A percentile compares a stretch with the other conserved stretches of the same genome.
Evolutionary conservation across 345 rosid species (phyloP).

Genomic region (Brassica juncea): DNA sequence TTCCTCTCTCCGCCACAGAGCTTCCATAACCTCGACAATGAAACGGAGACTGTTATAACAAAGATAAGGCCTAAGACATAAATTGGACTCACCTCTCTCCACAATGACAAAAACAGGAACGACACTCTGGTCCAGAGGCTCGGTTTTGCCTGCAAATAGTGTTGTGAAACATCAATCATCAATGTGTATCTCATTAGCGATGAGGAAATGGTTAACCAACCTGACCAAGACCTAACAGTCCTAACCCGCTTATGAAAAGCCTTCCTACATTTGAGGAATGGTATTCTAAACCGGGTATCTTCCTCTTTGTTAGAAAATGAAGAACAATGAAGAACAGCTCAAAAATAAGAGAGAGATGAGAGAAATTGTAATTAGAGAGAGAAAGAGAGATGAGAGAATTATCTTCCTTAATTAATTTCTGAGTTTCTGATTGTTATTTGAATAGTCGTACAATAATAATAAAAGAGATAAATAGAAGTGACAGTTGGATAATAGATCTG

Average conservation of each 20-base stretch:
- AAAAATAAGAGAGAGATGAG: too few relatives aligned
- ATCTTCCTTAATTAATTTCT: too few relatives aligned
- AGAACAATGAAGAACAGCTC: too few relatives aligned
- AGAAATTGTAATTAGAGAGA: too few relatives aligned
- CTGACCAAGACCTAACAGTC: conserved; percentile 96
- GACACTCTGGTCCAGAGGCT: conserved; percentile 78
- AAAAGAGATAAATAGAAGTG: too few relatives aligned
- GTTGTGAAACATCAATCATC: neutral
- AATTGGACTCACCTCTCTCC: conserved; percentile 65
- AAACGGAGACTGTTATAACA: neutral
- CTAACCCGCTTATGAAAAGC: conserved; percentile 91
- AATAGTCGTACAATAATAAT: too few relatives aligned
- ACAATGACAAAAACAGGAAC: conserved; percentile 81
- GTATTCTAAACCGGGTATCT: conserved; percentile 76
- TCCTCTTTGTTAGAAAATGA: conserved; percentile 24
- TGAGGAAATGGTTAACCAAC: conserved; percentile 37
- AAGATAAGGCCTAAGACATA: neutral
- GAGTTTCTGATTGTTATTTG: too few relatives aligned
- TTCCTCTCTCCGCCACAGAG: conserved; percentile 67
- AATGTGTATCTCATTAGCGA: neutral
- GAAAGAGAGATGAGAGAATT: too few relatives aligned
- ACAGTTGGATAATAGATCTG: too few relatives aligned
- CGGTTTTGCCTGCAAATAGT: conserved; percentile 73
- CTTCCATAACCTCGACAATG: conserved; percentile 64
- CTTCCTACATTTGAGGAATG: conserved; percentile 96